Evolutionary conservation across 352 stramenopile genomes (phyloP).

Genomic region (Globisporangium cystogenes): DNA sequence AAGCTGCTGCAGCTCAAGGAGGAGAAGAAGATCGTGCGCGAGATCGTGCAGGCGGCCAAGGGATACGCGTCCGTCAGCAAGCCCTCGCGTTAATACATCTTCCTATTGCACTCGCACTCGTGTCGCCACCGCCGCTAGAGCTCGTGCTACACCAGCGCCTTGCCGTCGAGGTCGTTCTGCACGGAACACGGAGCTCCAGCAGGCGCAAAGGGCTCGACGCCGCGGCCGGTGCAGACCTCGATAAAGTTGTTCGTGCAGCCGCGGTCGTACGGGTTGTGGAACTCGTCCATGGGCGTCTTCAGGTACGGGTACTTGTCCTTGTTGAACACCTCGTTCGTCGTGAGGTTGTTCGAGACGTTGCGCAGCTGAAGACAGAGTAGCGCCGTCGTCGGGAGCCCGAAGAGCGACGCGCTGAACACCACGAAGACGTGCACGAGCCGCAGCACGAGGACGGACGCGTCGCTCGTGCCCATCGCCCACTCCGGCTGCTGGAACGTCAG

Average conservation of each 20-base stretch:
- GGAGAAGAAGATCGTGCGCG: conserved; percentile 79
- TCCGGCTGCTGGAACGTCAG: conserved; percentile 6
- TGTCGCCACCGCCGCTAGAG: no score
- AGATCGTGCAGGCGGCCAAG: conserved; percentile 81
- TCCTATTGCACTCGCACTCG: not conserved
- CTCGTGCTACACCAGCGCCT: not conserved
- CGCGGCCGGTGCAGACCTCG: conserved; percentile 32
- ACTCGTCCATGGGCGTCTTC: conserved; percentile 73
- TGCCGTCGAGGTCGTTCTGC: not conserved
- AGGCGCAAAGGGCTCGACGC: not conserved
- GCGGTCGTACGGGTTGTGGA: conserved; percentile 73
- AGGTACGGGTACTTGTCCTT: conserved; percentile 87
- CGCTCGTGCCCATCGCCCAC: conserved; percentile 1
- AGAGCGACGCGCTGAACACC: conserved; percentile 50
- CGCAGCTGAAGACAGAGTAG: conserved; percentile 64
- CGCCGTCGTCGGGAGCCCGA: conserved; percentile 58
- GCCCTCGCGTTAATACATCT: conserved; percentile 1
- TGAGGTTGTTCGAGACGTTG: conserved; percentile 69
- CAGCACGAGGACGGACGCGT: conserved; percentile 37
- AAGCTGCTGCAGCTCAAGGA: conserved; percentile 86
- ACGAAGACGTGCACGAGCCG: conserved; percentile 48
- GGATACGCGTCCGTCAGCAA: conserved; percentile 46
- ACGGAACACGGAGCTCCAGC: not conserved
- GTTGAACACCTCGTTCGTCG: conserved; percentile 87
- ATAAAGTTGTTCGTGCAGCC: conserved; percentile 54